Conservation (phyloP, 2,329 filamentous ascomycete species). For the Sarocladium strictum region DNA sequence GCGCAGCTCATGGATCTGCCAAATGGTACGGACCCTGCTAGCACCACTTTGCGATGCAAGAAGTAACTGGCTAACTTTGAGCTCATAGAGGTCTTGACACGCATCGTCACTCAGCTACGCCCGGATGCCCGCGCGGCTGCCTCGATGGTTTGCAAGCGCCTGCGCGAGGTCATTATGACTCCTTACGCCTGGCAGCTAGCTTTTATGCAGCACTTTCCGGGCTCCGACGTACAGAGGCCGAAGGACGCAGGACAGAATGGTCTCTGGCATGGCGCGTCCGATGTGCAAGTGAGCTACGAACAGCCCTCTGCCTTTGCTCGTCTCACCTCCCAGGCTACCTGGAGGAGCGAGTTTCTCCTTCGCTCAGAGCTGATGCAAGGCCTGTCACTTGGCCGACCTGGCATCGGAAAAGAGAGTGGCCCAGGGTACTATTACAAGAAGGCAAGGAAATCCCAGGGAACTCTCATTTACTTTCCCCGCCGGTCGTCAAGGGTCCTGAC, state of each 20-base stretch:
- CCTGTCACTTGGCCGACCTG: slow-evolving; percentile 74
- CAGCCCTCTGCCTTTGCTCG: slow-evolving; percentile 69
- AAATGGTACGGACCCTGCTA: slow-evolving; percentile 58
- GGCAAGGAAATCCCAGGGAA: slow-evolving; percentile 63
- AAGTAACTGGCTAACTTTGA: slow-evolving; percentile 13
- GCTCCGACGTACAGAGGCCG: slow-evolving; percentile 42
- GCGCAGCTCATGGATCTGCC: slow-evolving; percentile 57
- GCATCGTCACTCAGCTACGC: slow-evolving; percentile 83
- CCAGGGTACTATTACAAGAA: slow-evolving; percentile 6
- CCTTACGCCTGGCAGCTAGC: slow-evolving; percentile 92
- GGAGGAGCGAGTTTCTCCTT: slow-evolving; percentile 92
- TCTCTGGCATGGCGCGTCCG: slow-evolving; percentile 15
- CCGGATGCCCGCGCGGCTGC: slow-evolving; percentile 78
- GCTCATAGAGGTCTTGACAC: slow-evolving; percentile 75
- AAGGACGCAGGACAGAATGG: slow-evolving; percentile 39
- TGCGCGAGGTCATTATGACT: slow-evolving; percentile 80
- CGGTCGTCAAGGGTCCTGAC: slow-evolving; percentile 47
- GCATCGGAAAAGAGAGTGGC: slow-evolving; percentile 32
- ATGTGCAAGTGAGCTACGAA: slow-evolving; percentile 53
- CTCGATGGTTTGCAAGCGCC: slow-evolving; percentile 79
- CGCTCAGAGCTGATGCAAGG: slow-evolving; percentile 79
- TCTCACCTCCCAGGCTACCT: slow-evolving; percentile 78
- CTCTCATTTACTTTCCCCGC: slow-evolving; percentile 60
- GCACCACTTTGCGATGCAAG: background rate
- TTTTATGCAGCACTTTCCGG: slow-evolving; percentile 86